Percentiles rank a stretch among this genome's conserved stretches.
Conservation (phyloP, 2,329 filamentous ascomycete species). For the Salinomyces thailandicus region DNA sequence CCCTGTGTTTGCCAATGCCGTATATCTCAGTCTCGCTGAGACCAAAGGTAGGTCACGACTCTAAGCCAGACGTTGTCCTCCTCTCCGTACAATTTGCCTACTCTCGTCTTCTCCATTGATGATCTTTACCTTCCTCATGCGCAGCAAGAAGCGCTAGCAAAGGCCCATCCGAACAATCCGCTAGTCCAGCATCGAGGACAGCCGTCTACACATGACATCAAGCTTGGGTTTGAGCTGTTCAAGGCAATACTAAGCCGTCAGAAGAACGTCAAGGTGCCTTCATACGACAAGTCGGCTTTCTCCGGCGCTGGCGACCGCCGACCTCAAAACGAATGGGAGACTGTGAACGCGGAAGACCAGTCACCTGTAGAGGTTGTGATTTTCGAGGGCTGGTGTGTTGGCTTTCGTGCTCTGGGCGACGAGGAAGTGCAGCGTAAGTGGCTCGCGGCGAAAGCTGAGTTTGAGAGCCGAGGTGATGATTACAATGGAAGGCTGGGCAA, state of each 20-base stretch:
- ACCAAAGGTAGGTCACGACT: constrained; percentile 20
- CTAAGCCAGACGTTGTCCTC: constrained; percentile 52
- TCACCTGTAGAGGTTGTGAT: constrained; percentile 52
- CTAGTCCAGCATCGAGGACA: constrained; percentile 75
- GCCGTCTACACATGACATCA: constrained; percentile 71
- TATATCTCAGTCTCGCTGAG: constrained; percentile 7
- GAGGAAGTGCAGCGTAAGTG: constrained; percentile 46
- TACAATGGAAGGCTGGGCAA: constrained; percentile 44
- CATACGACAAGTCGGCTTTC: constrained; percentile 76
- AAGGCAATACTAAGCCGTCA: constrained; percentile 41
- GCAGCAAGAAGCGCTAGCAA: constrained; percentile 55
- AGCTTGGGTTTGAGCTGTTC: constrained; percentile 55
- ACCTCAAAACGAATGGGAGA: constrained; percentile 51
- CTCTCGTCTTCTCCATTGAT: constrained; percentile 71
- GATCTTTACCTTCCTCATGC: constrained; percentile 75
- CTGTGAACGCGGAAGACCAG: constrained; percentile 44
- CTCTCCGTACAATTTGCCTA: constrained; percentile 48
- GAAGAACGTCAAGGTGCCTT: constrained; percentile 51
- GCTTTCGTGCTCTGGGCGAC: constrained; percentile 58
- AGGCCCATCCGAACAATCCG: constrained; percentile 56
- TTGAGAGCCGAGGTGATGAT: constrained; percentile 33
- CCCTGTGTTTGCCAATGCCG: not conserved
- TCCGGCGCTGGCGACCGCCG: constrained; percentile 66
- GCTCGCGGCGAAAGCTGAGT: constrained; percentile 39
- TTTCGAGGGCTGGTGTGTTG: constrained; percentile 86